Evolutionary conservation across 805 yeast genomes (phyloP).

Genomic region (Kuraishia ogatae): DNA sequence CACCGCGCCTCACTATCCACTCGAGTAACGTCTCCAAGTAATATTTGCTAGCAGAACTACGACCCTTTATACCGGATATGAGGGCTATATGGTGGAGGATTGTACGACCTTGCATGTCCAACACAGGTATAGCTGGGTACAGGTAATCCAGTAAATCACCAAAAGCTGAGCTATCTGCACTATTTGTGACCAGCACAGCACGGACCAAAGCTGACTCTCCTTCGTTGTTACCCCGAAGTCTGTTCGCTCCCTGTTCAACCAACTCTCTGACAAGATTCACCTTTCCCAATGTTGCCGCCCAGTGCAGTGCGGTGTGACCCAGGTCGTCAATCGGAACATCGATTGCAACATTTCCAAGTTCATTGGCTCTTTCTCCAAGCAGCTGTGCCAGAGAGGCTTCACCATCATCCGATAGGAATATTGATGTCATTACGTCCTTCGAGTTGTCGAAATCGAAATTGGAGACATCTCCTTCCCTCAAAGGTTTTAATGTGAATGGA

Average conservation of each 20-base stretch:
- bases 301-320: constrained; percentile 90
- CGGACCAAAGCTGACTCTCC: constrained; percentile 88
- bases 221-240: constrained; percentile 63
- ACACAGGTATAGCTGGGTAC: constrained; percentile 61
- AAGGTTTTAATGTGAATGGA: constrained; percentile 42
- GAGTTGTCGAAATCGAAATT: constrained; percentile 27
- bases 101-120: constrained; percentile 68
- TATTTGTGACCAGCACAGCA: constrained; percentile 76
- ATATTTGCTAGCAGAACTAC: constrained; percentile 65
- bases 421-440: constrained; percentile 37
- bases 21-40: constrained; percentile 65
- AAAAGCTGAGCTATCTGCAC: constrained; percentile 74
- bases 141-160: constrained; percentile 58
- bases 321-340: constrained; percentile 88
- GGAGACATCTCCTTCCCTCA: constrained; percentile 10
- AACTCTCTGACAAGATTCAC: constrained; percentile 58
- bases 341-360: constrained; percentile 37
- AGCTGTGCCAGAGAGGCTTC: constrained; percentile 16
- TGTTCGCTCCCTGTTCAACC: constrained; percentile 57
- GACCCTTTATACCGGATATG: constrained; percentile 69
- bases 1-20: constrained; percentile 61
- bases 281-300: constrained; percentile 92
- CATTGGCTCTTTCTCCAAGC: constrained; percentile 18
- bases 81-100: constrained; percentile 81
- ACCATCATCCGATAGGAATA: constrained; percentile 36